Evolutionary conservation across 1,284 basidiomycete species (phyloP).

Genomic region (Mycena citricolor): DNA sequence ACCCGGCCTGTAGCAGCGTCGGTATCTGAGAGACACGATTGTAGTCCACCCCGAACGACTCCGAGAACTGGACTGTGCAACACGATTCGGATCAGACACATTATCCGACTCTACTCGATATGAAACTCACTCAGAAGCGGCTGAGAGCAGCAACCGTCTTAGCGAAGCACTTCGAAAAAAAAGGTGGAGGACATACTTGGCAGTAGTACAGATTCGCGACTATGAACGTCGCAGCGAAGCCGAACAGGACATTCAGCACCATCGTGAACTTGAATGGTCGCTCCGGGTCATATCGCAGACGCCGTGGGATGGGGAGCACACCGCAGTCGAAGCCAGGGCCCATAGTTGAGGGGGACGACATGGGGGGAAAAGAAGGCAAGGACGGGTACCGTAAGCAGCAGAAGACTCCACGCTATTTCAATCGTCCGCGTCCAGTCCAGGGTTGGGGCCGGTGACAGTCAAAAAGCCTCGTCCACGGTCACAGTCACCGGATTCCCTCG

Average conservation of each 20-base stretch:
- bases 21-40: conserved; percentile 57
- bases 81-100: conserved; percentile 2
- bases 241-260: conserved; percentile 62
- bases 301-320: conserved; percentile 64
- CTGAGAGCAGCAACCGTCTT: conserved; percentile 5
- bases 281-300: conserved; percentile 58
- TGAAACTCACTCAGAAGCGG: conserved; percentile 62
- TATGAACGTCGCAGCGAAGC: conserved; percentile 64
- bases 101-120: neutral
- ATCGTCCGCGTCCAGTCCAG: no score
- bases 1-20: conserved; percentile 51
- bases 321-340: no score
- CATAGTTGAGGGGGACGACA: no score
- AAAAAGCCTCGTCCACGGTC: no score
- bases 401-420: no score
- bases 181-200: conserved; percentile 44
- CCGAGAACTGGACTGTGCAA: conserved; percentile 49
- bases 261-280: conserved; percentile 61
- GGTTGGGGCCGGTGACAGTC: no score
- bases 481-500: no score
- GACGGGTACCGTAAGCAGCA: no score
- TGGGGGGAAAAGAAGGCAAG: no score
- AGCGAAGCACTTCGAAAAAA: neutral
- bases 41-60: conserved; percentile 57
- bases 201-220: conserved; percentile 73